phyloP scores from a whole-genome alignment of 192 early-diverging fungal genomes.

The Coemansia pectinata region DNA sequence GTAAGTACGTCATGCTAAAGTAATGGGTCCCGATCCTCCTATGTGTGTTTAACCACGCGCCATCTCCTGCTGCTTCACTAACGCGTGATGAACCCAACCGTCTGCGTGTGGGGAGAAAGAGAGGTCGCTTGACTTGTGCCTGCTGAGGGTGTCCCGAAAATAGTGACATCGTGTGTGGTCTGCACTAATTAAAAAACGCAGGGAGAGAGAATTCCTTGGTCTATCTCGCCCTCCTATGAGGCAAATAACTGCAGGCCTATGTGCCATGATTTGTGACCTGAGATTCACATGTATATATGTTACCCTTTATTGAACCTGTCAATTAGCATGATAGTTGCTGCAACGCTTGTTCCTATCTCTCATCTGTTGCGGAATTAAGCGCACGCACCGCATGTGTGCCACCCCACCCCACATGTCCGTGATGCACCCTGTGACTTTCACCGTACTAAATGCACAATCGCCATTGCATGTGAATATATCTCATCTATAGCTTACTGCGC shows the following conservation, averaged over 20 bases:
- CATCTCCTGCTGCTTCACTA: neutral
- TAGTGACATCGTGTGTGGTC: neutral
- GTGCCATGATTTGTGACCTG: neutral
- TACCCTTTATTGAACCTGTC: neutral
- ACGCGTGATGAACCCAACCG: neutral
- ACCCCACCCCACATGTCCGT: neutral
- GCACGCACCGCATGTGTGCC: neutral
- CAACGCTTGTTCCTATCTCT: neutral
- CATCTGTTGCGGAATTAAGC: conserved; percentile 10
- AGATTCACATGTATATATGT: neutral
- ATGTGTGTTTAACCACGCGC: neutral
- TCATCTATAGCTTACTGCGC: conserved; percentile 60
- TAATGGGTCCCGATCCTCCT: neutral
- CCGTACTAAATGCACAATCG: neutral
- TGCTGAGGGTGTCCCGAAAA: neutral
- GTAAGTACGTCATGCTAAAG: conserved; percentile 55
- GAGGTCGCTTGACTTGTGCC: neutral
- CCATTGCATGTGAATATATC: conserved; percentile 13
- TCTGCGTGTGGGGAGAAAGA: neutral
- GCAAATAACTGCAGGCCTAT: neutral
- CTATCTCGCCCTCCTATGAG: neutral
- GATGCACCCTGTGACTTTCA: neutral
- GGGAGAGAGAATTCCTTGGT: neutral
- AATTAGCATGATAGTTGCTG: neutral
- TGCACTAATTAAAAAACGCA: neutral